These are phyloP conservation scores for Gracilaria caudata DNA, from an alignment of 23 red algal genomes.

Conservation along the genomic window DNA sequence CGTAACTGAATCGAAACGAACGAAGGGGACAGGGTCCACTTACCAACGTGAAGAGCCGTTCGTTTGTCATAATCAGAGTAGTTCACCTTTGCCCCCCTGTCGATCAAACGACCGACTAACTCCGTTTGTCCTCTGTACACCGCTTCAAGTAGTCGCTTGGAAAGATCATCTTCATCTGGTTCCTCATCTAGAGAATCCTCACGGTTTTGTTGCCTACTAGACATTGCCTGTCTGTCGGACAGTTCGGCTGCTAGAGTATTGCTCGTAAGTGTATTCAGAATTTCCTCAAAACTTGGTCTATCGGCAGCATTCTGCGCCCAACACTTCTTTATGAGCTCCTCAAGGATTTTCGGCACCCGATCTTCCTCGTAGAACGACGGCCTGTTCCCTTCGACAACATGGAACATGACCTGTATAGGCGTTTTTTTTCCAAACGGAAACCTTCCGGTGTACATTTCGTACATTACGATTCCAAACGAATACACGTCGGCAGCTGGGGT, in stretches of 20 bases:
- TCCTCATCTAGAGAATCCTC: constrained; percentile 12
- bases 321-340: constrained; percentile 78
- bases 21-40: background rate
- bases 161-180: constrained; percentile 47
- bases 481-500: constrained; percentile 91
- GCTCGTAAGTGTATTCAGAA: constrained; percentile 76
- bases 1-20: background rate
- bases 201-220: background rate
- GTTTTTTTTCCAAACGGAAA: constrained; percentile 86
- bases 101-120: constrained; percentile 55
- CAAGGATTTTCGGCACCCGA: constrained; percentile 54
- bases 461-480: constrained; percentile 96
- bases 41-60: constrained; percentile 84
- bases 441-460: constrained; percentile 82
- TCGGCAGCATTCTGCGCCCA: constrained; percentile 69
- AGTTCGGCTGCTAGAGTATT: constrained; percentile 49
- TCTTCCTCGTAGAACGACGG: constrained; percentile 73
- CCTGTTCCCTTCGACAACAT: constrained; percentile 82
- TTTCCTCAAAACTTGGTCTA: constrained; percentile 88
- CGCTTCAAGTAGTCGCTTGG: constrained; percentile 80
- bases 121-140: constrained; percentile 64
- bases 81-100: constrained; percentile 71
- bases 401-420: constrained; percentile 97
- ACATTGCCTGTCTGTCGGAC: constrained; percentile 12
- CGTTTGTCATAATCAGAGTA: constrained; percentile 92